Evolutionary conservation across 2,329 filamentous ascomycete species (phyloP), one percentile per base, ranked within the genome.

Genomic region (Zelopaecilomyces penicillatus): DNA sequence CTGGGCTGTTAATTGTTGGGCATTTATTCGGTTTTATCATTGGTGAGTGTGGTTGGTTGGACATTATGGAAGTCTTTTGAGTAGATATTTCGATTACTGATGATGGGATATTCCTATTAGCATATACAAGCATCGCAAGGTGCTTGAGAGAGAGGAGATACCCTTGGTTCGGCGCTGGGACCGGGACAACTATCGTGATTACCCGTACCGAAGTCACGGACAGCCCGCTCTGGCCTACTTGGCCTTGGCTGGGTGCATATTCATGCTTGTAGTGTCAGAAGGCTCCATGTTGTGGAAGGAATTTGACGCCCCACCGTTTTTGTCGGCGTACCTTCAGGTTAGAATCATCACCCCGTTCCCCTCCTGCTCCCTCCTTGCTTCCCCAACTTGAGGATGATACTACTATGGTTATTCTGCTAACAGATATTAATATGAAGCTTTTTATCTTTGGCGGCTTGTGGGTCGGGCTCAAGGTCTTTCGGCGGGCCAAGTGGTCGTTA

Each of bases 1-100:
- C 4, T 70, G 66, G 67, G 58, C 61, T 1, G 68, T 62, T 41
- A 59, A 68, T 43, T 68, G 64, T 41, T 54, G 60, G 50, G 67
- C 67, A 1, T 70, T 65, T 35, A 63, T 69, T 28, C 50, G 57
- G 4, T 68, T 61, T 43, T 66, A 65, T 36, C 52, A 64, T 31
- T 66, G 60, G 60, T 58, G 44, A 50, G 57, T 43, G n/a, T 12
- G 9, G 4, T 4, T n/a, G 19, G 9, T 19, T 9, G n/a, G 10
- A 38, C 8, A 29, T 29, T 5, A 8, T 12, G 19, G 19, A 37
- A 12, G 12, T 3, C 6, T 32, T 5, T 12, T 29, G 26, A 38
- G 12, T 8, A 38, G 11, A 27, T 6, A 27, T 8, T 6, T 6
- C 19, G 19, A 10, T 6, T 27, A 9, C 6, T 5, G 32, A 32